Conservation (phyloP, 257 asterid species). For the Rhazya stricta region DNA sequence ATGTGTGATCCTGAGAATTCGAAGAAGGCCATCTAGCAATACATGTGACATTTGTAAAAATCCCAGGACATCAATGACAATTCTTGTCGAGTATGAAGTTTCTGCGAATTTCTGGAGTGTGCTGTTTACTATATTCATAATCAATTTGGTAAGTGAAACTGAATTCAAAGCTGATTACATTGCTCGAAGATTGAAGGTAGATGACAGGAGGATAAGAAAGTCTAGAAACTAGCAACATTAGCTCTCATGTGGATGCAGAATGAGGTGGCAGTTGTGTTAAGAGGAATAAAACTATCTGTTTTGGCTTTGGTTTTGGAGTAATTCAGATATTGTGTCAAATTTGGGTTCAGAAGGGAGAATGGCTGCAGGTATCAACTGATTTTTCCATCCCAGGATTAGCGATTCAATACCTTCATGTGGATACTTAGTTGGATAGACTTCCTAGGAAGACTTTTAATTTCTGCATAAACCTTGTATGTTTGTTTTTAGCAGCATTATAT, state of each 20-base stretch:
- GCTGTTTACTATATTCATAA: too few relatives aligned
- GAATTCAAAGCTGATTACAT: neutral
- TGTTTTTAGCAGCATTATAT: neutral
- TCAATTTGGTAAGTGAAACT: neutral
- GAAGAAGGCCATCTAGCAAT: too few relatives aligned
- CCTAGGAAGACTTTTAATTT: neutral
- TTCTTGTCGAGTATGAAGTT: too few relatives aligned
- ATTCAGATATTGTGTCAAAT: neutral
- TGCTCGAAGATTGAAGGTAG: neutral
- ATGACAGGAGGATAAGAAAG: neutral
- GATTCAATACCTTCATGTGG: neutral
- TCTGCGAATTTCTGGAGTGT: too few relatives aligned
- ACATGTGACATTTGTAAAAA: too few relatives aligned
- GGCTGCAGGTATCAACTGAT: neutral
- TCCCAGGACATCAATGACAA: too few relatives aligned
- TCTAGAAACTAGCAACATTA: neutral
- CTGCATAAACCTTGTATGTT: neutral
- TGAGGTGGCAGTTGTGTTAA: neutral
- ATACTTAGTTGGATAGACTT: neutral
- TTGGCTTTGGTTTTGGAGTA: neutral
- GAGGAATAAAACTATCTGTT: neutral
- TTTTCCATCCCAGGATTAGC: neutral
- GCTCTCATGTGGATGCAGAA: neutral
- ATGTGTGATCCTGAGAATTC: too few relatives aligned
- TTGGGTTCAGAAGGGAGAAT: neutral